Evolutionary conservation across 345 rosid genomes (phyloP).

Genomic region (Aethionema arabicum): DNA sequence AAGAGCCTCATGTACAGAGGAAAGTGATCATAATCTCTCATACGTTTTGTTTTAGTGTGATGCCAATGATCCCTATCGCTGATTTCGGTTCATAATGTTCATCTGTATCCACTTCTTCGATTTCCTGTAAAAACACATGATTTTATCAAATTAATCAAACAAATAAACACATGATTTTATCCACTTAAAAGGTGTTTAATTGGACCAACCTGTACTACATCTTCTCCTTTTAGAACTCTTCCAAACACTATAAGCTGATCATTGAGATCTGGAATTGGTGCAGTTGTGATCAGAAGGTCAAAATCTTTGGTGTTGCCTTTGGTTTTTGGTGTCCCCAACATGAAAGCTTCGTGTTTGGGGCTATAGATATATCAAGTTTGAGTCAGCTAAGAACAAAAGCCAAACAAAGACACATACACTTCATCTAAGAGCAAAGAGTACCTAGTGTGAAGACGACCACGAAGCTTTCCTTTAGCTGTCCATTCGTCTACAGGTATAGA

Average conservation of each 20-base stretch:
- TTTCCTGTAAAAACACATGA: slow-evolving; percentile 59
- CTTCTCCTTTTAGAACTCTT: slow-evolving; percentile 74
- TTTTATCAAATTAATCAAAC: slow-evolving; percentile 8
- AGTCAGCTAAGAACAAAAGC: background rate
- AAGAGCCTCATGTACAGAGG: slow-evolving; percentile 35
- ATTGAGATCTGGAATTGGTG: slow-evolving; percentile 79
- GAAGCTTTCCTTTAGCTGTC: slow-evolving; percentile 77
- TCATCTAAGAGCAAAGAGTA: slow-evolving; percentile 26
- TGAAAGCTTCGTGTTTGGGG: slow-evolving; percentile 80
- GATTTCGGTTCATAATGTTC: slow-evolving; percentile 84
- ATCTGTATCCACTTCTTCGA: slow-evolving; percentile 95
- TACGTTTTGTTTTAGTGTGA: slow-evolving; percentile 54
- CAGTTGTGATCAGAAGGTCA: slow-evolving; percentile 73
- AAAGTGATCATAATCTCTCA: slow-evolving; percentile 35
- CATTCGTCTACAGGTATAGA: slow-evolving; percentile 71
- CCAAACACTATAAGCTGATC: slow-evolving; percentile 78
- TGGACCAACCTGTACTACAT: slow-evolving; percentile 70
- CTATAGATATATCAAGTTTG: slow-evolving; percentile 37
- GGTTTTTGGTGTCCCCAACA: slow-evolving; percentile 70
- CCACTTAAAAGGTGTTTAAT: slow-evolving; percentile 2
- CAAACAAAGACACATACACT: background rate
- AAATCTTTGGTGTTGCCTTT: slow-evolving; percentile 56
- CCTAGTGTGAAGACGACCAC: slow-evolving; percentile 64
- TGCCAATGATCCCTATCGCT: slow-evolving; percentile 50
- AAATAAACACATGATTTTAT: background rate